Conservation (phyloP, 345 rosid species). For the Euphorbia tirucalli region DNA sequence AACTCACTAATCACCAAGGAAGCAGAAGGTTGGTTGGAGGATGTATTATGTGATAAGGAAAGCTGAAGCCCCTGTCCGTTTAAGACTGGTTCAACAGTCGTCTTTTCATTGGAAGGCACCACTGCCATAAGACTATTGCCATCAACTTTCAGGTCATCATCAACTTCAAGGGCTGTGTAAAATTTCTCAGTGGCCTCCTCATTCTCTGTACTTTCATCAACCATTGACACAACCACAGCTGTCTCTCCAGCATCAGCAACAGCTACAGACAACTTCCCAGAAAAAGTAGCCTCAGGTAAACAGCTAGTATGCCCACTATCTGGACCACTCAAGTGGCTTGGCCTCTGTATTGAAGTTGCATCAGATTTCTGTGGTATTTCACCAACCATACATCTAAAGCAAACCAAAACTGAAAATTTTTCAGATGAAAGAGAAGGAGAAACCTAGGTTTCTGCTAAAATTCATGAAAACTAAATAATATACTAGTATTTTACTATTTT, state of each 20-base stretch:
- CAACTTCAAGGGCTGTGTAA: slow-evolving; percentile 34
- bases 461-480: not conserved
- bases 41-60: slow-evolving; percentile 44
- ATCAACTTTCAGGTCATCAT: slow-evolving; percentile 30
- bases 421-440: not conserved
- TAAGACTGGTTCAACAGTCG: slow-evolving; percentile 31
- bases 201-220: slow-evolving; percentile 45
- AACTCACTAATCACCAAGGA: slow-evolving; percentile 33
- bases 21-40: slow-evolving; percentile 34
- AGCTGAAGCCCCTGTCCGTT: slow-evolving; percentile 37
- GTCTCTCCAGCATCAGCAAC: slow-evolving; percentile 95
- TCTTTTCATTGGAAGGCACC: slow-evolving; percentile 30
- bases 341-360: slow-evolving; percentile 34
- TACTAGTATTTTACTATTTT: not conserved
- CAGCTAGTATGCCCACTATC: slow-evolving; percentile 40
- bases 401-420: slow-evolving; percentile 18
- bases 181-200: slow-evolving; percentile 42
- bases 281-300: slow-evolving; percentile 47
- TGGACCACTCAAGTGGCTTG: slow-evolving; percentile 36
- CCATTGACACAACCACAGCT: slow-evolving; percentile 82
- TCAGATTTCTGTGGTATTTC: slow-evolving; percentile 46
- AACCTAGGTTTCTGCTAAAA: slow-evolving; percentile 3
- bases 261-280: slow-evolving; percentile 72
- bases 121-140: slow-evolving; percentile 28
- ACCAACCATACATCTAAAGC: slow-evolving; percentile 58